Conservation (phyloP, 192 early-diverging fungal genomes). For the Funneliformis geosporum region DNA sequence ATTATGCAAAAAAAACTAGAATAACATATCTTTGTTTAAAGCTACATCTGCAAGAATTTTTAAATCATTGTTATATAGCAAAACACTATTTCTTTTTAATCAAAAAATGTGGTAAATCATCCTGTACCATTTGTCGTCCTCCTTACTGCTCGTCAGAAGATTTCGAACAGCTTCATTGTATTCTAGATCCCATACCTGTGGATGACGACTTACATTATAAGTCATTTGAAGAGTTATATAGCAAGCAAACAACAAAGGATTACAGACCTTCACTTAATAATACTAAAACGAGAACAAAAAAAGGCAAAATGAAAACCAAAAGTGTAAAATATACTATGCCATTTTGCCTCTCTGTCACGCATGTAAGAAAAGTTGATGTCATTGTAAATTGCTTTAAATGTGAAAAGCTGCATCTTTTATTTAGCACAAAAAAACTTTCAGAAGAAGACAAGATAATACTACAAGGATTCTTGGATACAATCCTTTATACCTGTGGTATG, state of each 20-base stretch:
- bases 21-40: too few species aligned
- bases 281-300: not conserved
- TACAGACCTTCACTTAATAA: too few species aligned
- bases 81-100: not conserved
- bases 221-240: constrained; percentile 1
- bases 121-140: not conserved
- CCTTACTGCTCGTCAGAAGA: not conserved
- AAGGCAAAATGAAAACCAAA: not conserved
- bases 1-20: too few species aligned
- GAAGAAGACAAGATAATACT: too few species aligned
- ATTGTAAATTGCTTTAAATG: too few species aligned
- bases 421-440: too few species aligned
- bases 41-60: not conserved
- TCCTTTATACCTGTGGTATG: too few species aligned
- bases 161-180: not conserved
- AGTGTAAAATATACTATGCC: not conserved
- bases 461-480: too few species aligned
- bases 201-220: constrained; percentile 1
- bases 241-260: too few species aligned
- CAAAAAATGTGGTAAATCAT: too few species aligned
- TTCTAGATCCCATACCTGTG: not conserved
- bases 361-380: too few species aligned
- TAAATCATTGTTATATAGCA: not conserved
- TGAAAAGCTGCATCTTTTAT: too few species aligned
- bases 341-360: not conserved